Base-by-base conservation (phyloP, 768 basidiomycete species). In the Podaxis carcinomalis region DNA sequence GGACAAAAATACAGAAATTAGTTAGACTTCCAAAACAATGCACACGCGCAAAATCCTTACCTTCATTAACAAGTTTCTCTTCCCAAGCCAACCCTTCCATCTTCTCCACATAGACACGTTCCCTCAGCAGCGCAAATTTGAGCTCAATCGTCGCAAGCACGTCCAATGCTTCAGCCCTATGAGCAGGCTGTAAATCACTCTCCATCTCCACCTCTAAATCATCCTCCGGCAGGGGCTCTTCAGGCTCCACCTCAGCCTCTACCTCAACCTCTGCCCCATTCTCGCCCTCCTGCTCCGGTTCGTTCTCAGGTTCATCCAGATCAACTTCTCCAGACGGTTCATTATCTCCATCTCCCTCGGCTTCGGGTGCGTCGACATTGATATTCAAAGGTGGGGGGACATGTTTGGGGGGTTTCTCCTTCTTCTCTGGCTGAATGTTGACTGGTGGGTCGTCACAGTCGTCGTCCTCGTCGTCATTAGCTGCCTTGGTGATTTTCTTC, bases 71-170 rank as follows among this genome's bases (percentile, higher is more conserved):
- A 67, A 95, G 77, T 13, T 83, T 76, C 68, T 98, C 94, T 72
- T 98, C 96, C 84, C 88, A 89, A 36, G 91, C 89, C 6, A 96
- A 76, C 3, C 84, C 86, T 42, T 94, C 91, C 93, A 98, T 94
- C 71, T 95, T 91, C 75, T 98, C 96, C 19, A 98, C 80, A 71
- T 95, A 98, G 14, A 98, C 79, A 53, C 86, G 80, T 70, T 98
- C 95, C 51, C 96, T 77, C 59, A 98, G 73, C 35, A 90, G 74
- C 0, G 95, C 95, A 72, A 95, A 97, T 68, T 92, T 93, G 74
- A 98, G 85, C 69, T 99, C 96, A 66, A 99, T 95, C 49, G 80
- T 82, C 2, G 95, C 89, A 5, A 98, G 77, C 0, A 89, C 88
- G 61, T 95, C 93, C 60, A 98, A 81, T 0, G 94, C 94, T 68